phyloP scores from a whole-genome alignment of 305 asterid species.

The Solanum aculeatissimum region DNA sequence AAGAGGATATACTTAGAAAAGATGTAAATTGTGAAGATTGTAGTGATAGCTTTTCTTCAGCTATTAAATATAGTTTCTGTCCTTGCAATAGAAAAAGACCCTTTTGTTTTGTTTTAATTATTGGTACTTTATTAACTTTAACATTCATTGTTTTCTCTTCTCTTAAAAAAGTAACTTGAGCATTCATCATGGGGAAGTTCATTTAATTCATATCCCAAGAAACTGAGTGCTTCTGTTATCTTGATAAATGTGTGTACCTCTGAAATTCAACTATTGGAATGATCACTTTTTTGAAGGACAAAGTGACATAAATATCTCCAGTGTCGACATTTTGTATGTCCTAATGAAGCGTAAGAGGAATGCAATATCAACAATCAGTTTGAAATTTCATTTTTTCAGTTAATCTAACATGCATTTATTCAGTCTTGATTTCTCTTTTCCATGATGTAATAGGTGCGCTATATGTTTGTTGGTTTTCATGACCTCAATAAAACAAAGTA shows the following conservation, averaged over 20 bases:
- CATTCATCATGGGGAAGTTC: neutral
- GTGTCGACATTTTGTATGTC: neutral
- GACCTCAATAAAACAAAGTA: neutral
- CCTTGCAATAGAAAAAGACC: neutral
- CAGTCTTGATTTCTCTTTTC: neutral
- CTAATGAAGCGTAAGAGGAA: neutral
- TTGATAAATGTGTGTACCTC: neutral
- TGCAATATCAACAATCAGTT: neutral
- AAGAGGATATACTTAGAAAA: neutral
- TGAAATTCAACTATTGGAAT: neutral
- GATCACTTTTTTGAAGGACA: neutral
- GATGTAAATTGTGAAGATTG: neutral
- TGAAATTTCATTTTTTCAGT: neutral
- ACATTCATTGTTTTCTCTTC: neutral
- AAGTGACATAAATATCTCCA: neutral
- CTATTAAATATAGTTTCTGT: neutral
- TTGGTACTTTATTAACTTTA: neutral
- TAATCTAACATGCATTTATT: neutral
- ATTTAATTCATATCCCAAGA: neutral
- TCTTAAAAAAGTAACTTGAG: neutral
- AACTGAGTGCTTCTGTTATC: neutral
- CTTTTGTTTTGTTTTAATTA: neutral
- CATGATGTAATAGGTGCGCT: neutral
- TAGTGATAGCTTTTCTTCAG: neutral
- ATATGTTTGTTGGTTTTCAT: neutral